phyloP scores from a whole-genome alignment of 257 asterid species.

The Capsicum chinense region DNA sequence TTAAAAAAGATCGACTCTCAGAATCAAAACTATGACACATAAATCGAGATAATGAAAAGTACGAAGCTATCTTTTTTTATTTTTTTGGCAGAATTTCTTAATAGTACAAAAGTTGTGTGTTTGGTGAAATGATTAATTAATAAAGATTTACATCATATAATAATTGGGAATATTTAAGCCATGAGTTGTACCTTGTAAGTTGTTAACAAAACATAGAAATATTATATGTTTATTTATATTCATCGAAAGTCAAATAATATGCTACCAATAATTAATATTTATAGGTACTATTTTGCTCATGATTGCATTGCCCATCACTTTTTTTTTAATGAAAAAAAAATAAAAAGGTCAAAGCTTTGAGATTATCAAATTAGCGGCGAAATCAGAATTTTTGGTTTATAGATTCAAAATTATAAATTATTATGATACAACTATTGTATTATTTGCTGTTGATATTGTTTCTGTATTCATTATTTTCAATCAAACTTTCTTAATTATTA shows the following conservation, averaged over 20 bases:
- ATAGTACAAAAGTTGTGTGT: too few species aligned
- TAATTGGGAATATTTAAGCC: not conserved
- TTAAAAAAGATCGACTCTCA: too few species aligned
- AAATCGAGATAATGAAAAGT: too few species aligned
- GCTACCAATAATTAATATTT: conserved; percentile 4
- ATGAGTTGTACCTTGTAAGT: not conserved
- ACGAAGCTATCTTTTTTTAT: too few species aligned
- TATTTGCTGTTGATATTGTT: not conserved
- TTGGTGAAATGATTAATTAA: not conserved
- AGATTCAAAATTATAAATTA: not conserved
- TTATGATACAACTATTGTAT: not conserved
- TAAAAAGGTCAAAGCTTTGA: not conserved
- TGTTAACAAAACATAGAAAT: not conserved
- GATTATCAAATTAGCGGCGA: not conserved
- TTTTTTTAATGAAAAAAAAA: not conserved
- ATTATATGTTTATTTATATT: not conserved
- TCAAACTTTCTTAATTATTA: not conserved
- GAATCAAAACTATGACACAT: too few species aligned
- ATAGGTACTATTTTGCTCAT: not conserved
- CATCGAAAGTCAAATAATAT: not conserved
- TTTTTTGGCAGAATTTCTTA: too few species aligned
- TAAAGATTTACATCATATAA: not conserved
- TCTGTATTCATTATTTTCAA: not conserved
- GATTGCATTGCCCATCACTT: not conserved
- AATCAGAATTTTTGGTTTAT: not conserved